These are phyloP conservation scores for Salicornia ramosissima DNA, from an alignment of 148 eudicot species.

Conservation along the genomic window DNA sequence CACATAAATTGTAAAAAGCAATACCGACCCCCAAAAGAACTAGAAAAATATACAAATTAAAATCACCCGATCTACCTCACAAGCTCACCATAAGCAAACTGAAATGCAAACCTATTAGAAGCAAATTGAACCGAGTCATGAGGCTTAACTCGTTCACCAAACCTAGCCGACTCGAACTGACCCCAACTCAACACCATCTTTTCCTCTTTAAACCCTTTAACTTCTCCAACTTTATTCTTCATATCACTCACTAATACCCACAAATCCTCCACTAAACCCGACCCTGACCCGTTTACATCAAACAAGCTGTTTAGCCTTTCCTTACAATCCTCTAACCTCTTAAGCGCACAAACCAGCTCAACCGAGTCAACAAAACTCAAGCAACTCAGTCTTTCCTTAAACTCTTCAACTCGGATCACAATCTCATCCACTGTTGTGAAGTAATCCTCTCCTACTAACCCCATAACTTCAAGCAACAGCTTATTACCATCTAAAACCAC, in stretches of 20 bases:
- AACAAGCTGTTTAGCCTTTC: constrained; percentile 36
- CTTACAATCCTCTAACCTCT: constrained; percentile 56
- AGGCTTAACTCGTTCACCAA: constrained; percentile 31
- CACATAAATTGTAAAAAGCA: background rate
- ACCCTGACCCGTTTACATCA: constrained; percentile 29
- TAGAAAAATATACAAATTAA: background rate
- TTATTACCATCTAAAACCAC: constrained; percentile 30
- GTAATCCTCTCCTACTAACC: constrained; percentile 46
- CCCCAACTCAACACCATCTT: constrained; percentile 42
- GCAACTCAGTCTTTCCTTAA: constrained; percentile 48
- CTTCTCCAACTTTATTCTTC: constrained; percentile 38
- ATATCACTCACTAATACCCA: constrained; percentile 57
- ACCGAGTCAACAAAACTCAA: constrained; percentile 74
- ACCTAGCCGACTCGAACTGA: constrained; percentile 68
- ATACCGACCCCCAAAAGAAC: constrained; percentile 2
- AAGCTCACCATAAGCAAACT: constrained; percentile 35
- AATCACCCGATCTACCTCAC: constrained; percentile 11
- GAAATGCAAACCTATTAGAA: constrained; percentile 36
- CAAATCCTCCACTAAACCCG: constrained; percentile 37
- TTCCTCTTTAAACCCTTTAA: constrained; percentile 31
- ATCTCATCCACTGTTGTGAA: constrained; percentile 48
- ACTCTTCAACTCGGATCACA: constrained; percentile 54
- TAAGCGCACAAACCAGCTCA: constrained; percentile 50
- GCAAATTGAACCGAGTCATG: constrained; percentile 57
- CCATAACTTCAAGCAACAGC: constrained; percentile 39